phyloP scores from a whole-genome alignment of 108 stramenopile genomes.

The Discostella pseudostelligera region DNA sequence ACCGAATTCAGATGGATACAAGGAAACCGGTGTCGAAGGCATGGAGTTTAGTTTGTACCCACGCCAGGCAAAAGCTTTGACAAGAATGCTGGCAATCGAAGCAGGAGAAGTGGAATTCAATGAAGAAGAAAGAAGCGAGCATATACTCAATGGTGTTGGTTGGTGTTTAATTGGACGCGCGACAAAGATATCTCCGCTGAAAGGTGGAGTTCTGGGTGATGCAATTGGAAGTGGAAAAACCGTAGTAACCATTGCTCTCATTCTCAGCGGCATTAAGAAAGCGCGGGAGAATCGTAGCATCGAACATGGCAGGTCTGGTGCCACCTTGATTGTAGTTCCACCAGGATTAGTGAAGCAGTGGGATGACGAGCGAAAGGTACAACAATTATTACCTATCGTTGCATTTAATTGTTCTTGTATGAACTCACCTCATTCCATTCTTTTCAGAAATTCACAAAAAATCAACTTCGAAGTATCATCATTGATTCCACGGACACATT shows the following conservation, averaged over 20 bases:
- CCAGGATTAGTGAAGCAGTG: conserved; percentile 69
- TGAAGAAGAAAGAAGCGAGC: conserved; percentile 66
- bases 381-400: background rate
- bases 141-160: conserved; percentile 57
- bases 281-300: conserved; percentile 35
- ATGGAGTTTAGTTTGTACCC: conserved; percentile 51
- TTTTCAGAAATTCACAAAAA: conserved; percentile 44
- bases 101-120: conserved; percentile 42
- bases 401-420: background rate
- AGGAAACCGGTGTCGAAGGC: conserved; percentile 24
- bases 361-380: conserved; percentile 50
- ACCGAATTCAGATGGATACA: conserved; percentile 34
- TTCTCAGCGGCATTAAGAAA: conserved; percentile 45
- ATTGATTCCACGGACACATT: conserved; percentile 31
- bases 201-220: conserved; percentile 70
- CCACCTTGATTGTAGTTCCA: conserved; percentile 69
- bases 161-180: conserved; percentile 61
- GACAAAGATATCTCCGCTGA: conserved; percentile 27
- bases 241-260: conserved; percentile 67
- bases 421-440: background rate
- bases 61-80: conserved; percentile 60
- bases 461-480: conserved; percentile 32
- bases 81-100: conserved; percentile 62
- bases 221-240: conserved; percentile 79
- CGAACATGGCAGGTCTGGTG: conserved; percentile 38